phyloP scores from a whole-genome alignment of 2,329 filamentous ascomycete species.

The Trichoderma breve region DNA sequence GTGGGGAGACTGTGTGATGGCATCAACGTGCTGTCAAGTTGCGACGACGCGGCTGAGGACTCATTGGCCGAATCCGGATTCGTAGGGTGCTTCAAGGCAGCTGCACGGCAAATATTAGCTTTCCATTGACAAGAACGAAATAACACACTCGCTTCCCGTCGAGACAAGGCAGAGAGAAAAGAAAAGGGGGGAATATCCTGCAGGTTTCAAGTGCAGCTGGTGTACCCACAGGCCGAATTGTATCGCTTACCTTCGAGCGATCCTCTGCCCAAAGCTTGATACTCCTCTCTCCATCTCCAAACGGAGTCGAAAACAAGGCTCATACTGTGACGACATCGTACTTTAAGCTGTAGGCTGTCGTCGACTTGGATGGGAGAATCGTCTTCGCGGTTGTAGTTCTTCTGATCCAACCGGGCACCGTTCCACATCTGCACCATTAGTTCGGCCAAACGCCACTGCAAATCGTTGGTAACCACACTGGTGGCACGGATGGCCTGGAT shows the following conservation, averaged over 20 bases:
- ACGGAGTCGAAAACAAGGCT: constrained; percentile 81
- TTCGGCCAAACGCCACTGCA: constrained; percentile 76
- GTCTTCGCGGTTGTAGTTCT: constrained; percentile 50
- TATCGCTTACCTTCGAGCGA: constrained; percentile 64
- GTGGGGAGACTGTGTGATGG: constrained; percentile 40
- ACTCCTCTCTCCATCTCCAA: constrained; percentile 82
- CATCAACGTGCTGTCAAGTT: constrained; percentile 60
- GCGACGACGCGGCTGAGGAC: constrained; percentile 67
- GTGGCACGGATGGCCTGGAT: constrained; percentile 69
- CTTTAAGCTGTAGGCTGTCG: constrained; percentile 73
- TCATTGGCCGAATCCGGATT: constrained; percentile 77
- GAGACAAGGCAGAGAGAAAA: constrained; percentile 27
- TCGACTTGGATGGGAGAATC: constrained; percentile 55
- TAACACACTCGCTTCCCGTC: not conserved
- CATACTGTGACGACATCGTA: constrained; percentile 82
- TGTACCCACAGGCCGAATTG: constrained; percentile 19
- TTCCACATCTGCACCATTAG: constrained; percentile 89
- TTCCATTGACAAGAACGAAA: constrained; percentile 5
- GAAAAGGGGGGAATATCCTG: not conserved
- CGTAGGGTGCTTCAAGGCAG: constrained; percentile 79
- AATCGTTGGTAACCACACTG: constrained; percentile 73
- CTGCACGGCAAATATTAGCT: constrained; percentile 29
- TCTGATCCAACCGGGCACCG: constrained; percentile 55
- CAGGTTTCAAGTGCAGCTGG: constrained; percentile 19
- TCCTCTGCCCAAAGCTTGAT: constrained; percentile 67